phyloP scores from a whole-genome alignment of 495 filamentous ascomycete genomes.

The Daldinia bambusicola region DNA sequence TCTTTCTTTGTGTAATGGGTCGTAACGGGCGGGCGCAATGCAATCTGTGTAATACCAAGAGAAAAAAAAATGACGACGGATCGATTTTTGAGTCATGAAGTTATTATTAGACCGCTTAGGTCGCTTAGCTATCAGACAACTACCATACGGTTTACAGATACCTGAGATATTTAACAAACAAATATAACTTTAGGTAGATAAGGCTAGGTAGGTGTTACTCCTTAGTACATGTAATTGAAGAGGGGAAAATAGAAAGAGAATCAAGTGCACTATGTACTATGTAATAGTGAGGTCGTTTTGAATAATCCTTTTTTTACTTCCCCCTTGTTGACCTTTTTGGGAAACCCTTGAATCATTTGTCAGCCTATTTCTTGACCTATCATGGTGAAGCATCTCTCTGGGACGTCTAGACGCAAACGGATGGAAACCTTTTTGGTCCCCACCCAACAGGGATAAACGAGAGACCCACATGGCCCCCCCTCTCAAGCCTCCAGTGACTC shows the following conservation, averaged over 20 bases:
- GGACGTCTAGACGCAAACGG: slow-evolving; percentile 26
- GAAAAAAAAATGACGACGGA: not conserved
- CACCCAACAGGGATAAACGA: slow-evolving; percentile 20
- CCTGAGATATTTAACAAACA: not conserved
- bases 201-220: too few relatives aligned
- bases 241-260: not conserved
- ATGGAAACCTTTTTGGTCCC: slow-evolving; percentile 20
- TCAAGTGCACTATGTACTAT: not conserved
- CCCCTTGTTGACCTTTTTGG: not conserved
- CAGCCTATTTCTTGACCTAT: slow-evolving; percentile 8
- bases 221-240: not conserved
- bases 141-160: not conserved
- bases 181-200: too few relatives aligned
- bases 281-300: not conserved
- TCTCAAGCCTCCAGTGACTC: slow-evolving; percentile 28
- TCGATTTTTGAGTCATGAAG: slow-evolving; percentile 10
- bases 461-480: slow-evolving; percentile 31
- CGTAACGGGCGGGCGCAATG: not conserved
- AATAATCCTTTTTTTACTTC: not conserved
- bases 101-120: slow-evolving; percentile 9
- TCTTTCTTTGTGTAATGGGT: not conserved
- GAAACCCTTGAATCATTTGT: slow-evolving; percentile 2
- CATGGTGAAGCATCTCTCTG: not conserved
- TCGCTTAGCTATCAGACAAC: not conserved
- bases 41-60: not conserved